Base-by-base conservation (phyloP, 345 rosid species). In the Garcia nutans region DNA sequence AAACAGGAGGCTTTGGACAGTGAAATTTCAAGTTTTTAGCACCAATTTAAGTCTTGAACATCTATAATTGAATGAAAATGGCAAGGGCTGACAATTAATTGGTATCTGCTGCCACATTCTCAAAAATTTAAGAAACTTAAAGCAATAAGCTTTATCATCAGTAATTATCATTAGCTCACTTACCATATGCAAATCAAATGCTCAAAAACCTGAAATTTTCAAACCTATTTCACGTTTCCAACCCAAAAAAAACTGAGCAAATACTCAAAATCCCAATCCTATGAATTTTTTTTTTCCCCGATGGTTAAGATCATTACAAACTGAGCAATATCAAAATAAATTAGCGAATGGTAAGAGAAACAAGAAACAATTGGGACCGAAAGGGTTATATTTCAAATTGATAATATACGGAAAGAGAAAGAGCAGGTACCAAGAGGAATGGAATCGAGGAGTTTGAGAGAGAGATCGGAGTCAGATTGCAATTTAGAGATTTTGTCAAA, bases 361-460 rank as follows among this genome's bases (percentile, higher is more conserved):
- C 28, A 44, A 8, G 50, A 44, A 24, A 41, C 24, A 28, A 24
- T 47, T 2, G 9, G 9, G 22, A 50, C 47, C n/a, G 41, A 12
- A 26, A 49, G 20, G 16, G 1, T 16, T 0, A 66, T n/a, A 10
- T 17, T 54, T 33, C 10, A 44, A 23, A 41, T 12, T 26, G 10
- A 23, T 2, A 28, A 50, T 6, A 50, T 31, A 23, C 42, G 49
- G 49, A 68, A 47, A 47, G 68, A 74, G 44, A 24, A 2, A 5
- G 5, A 20, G 15, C 28, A 19, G 31, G 41, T 81, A 90, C 94
- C 95, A 16, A 66, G 79, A 79, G 93, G 87, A 73, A 91, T 82
- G 77, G 90, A 87, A 81, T 89, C 91, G 77, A 89, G 93, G 59
- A 89, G 78, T 16, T 74, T 70, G 85, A 89, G 88, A 77, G 87